Base-by-base conservation (phyloP, 1,139 yeast species). In the Maudiozyma humilis region DNA sequence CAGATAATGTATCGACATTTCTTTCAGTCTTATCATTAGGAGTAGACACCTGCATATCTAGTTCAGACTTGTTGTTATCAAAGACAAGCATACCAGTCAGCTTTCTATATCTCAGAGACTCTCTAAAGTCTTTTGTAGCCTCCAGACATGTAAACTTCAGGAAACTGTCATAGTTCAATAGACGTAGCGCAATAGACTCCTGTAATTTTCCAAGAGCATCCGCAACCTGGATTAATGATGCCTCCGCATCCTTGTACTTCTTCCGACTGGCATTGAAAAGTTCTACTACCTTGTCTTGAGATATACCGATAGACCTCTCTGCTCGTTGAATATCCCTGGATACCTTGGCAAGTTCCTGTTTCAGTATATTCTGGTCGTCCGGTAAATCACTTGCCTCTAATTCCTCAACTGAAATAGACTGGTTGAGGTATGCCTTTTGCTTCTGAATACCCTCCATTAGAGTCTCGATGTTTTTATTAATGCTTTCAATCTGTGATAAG, bases 1-100 rank as follows among this genome's bases (percentile, higher is more conserved):
- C 99, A 1, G 96, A 87, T 31, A 91, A 72, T 0, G 96, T 82
- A 50, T 81, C 87, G 13, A 86, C 87, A 34, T 82, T 79, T 54
- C 96, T 71, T 39, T 75, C 70, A 34, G 72, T 72, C 36, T 72
- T 73, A 47, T 76, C 81, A 40, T 70, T 74, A 46, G 77, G 75
- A 0, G 88, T 81, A 29, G 60, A 59, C 1, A 81, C 87, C 46
- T 72, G 62, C 64, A 83, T 72, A 20, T 72, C 69, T 47, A 84
- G 65, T 15, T 68, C 67, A 45, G 72, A 70, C n/a, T 69, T 67
- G 2, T 64, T 66, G 47, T 74, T 76, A 51, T 82, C 82, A 59
- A 89, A 80, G 10, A 69, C 68, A 38, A 91, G 68, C 33, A 73
- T 70, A 13, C 98, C 98, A 15, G 73, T 72, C 59, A 84, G 88